Evolutionary conservation across 2,329 filamentous ascomycete species (phyloP).

Genomic region (Beauveria sp.): DNA sequence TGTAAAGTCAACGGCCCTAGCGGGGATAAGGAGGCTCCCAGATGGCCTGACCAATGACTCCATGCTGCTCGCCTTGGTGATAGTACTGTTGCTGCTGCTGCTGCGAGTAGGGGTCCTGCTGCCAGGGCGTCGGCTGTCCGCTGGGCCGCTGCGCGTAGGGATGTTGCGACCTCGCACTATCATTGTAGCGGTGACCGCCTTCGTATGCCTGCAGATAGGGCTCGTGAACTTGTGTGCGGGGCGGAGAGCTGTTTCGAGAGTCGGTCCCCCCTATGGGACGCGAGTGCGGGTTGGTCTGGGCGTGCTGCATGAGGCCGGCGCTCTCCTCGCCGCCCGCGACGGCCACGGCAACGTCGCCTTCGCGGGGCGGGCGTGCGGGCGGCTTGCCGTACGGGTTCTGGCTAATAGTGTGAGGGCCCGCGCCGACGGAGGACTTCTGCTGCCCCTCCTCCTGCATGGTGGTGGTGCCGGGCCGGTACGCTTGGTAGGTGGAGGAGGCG

Average conservation of each 20-base stretch:
- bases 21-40: slow-evolving; percentile 9
- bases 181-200: not conserved
- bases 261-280: not conserved
- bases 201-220: slow-evolving; percentile 6
- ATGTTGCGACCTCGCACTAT: not conserved
- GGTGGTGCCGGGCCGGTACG: slow-evolving; percentile 22
- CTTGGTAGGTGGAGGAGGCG: slow-evolving; percentile 17
- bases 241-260: not conserved
- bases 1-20: not conserved
- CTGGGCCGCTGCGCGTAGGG: slow-evolving; percentile 4
- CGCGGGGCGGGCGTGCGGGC: slow-evolving; percentile 20
- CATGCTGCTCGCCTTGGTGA: slow-evolving; percentile 6
- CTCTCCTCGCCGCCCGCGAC: slow-evolving; percentile 28
- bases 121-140: not conserved
- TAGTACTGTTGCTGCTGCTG: slow-evolving; percentile 1
- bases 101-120: not conserved
- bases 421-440: slow-evolving; percentile 19
- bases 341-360: slow-evolving; percentile 14
- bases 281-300: slow-evolving; percentile 22
- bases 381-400: slow-evolving; percentile 28
- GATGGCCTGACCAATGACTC: slow-evolving; percentile 12
- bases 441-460: slow-evolving; percentile 19
- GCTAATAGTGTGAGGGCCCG: slow-evolving; percentile 28
- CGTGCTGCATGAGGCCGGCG: slow-evolving; percentile 34
- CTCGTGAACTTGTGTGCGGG: slow-evolving; percentile 6